Evolutionary conservation across 2,329 filamentous ascomycete species (phyloP).

Genomic region (Laburnicola sp.): DNA sequence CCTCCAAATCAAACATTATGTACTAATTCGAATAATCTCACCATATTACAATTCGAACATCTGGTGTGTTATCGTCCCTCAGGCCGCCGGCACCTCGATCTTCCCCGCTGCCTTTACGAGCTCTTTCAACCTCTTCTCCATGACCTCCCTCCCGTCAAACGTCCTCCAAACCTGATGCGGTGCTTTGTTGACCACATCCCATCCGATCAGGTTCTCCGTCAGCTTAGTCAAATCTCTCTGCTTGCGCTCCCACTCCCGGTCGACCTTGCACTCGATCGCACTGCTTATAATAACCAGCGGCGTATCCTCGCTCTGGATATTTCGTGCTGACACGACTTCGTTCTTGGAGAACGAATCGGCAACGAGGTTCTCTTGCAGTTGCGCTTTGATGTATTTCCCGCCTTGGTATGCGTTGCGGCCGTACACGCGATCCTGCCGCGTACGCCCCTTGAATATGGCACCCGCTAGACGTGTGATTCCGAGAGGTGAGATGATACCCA

Average conservation of each 20-base stretch:
- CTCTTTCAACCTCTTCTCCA: conserved; percentile 78
- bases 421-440: conserved; percentile 80
- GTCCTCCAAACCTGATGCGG: conserved; percentile 87
- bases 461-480: conserved; percentile 79
- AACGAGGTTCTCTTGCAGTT: conserved; percentile 89
- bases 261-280: conserved; percentile 67
- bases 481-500: conserved; percentile 82
- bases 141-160: conserved; percentile 67
- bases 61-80: neutral
- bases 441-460: conserved; percentile 79
- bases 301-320: conserved; percentile 75
- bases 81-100: conserved; percentile 5
- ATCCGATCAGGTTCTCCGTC: conserved; percentile 75
- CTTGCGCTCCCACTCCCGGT: conserved; percentile 76
- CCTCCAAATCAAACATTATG: neutral
- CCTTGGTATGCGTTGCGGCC: conserved; percentile 77
- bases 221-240: conserved; percentile 82
- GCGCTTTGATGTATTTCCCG: conserved; percentile 84
- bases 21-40: neutral
- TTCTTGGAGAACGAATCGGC: conserved; percentile 81
- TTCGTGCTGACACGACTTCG: conserved; percentile 75
- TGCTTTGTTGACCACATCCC: conserved; percentile 84
- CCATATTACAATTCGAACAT: neutral
- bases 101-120: conserved; percentile 56
- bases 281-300: conserved; percentile 83